Base-by-base conservation (phyloP, 768 basidiomycete species). In the Hortiboletus flavorubellus region DNA sequence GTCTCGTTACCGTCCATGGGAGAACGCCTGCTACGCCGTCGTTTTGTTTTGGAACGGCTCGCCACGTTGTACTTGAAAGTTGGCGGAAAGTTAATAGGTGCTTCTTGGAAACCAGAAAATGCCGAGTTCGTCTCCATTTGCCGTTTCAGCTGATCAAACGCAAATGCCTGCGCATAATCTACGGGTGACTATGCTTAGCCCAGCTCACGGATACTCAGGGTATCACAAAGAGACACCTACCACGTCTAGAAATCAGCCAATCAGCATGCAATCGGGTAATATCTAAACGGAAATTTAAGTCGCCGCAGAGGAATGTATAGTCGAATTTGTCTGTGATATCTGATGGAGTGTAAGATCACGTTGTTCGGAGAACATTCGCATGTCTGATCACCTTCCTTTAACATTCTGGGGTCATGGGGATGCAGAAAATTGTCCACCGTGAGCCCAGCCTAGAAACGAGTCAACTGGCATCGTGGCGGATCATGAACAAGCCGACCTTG, bases 31-130 rank as follows among this genome's bases (percentile, higher is more conserved):
- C 72, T 70, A n/a, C 70, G 68, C 55, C 62, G 64, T 51, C 71
- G 76, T 37, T 65, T 71, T 29, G 75, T 74, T 65, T 77, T 80
- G 47, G 75, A 64, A 56, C 76, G 78, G 68, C 83, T 87, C 18
- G 79, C 67, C 8, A 95, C 88, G 61, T 95, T 87, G 65, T 93
- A 93, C 64, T 97, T 97, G 80, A 95, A 98, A 0, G 95, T 97
- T 0, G 94, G 94, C 5, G 92, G 84, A 59, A 98, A 98, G 62
- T 86, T 68, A 56, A 97, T 97, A 0, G 77, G 72, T 0, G 80
- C 91, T 69, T 98, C 95, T 8, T 74, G 64, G 64, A 97, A 97
- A 8, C 92, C 93, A 15, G 75, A 74, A 61, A 98, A 93, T 3
- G 82, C 82, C 8, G 80, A 70, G 10, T 80, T 78, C n/a, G 78